These are phyloP conservation scores for Luzula sylvatica DNA, from an alignment of 176 grass and related monocot species.

Conservation along the genomic window DNA sequence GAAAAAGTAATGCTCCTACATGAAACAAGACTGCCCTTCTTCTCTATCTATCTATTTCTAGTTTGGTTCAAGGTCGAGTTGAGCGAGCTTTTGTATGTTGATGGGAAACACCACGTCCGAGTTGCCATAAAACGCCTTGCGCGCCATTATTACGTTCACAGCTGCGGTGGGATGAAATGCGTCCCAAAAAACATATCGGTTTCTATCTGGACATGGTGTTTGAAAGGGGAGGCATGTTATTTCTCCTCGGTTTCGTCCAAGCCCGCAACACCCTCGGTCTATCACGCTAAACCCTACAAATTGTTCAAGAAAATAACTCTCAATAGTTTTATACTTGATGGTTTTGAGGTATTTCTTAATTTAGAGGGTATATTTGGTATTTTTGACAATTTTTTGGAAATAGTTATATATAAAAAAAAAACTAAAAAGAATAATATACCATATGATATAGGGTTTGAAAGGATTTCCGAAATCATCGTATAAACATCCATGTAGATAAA, in stretches of 20 bases:
- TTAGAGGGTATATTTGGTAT: background rate
- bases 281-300: slow-evolving; percentile 57
- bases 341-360: background rate
- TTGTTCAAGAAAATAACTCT: background rate
- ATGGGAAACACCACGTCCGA: slow-evolving; percentile 45
- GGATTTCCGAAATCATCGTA: slow-evolving; percentile 63
- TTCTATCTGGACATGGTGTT: slow-evolving; percentile 57
- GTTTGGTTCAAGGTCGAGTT: slow-evolving; percentile 3
- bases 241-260: slow-evolving; percentile 65
- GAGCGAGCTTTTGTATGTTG: slow-evolving; percentile 75
- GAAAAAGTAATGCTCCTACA: no score
- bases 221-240: slow-evolving; percentile 84
- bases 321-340: background rate
- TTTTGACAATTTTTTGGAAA: background rate
- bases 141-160: slow-evolving; percentile 67
- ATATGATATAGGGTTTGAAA: slow-evolving; percentile 46
- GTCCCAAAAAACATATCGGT: slow-evolving; percentile 88
- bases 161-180: slow-evolving; percentile 87
- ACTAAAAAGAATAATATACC: slow-evolving; percentile 26
- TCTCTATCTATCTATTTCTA: background rate
- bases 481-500: slow-evolving; percentile 83
- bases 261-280: slow-evolving; percentile 78
- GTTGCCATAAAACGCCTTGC: slow-evolving; percentile 51
- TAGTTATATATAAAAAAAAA: background rate
- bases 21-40: background rate